Evolutionary conservation across 768 basidiomycete genomes (phyloP).

Genomic region (Boletus rufocinnamomeus): DNA sequence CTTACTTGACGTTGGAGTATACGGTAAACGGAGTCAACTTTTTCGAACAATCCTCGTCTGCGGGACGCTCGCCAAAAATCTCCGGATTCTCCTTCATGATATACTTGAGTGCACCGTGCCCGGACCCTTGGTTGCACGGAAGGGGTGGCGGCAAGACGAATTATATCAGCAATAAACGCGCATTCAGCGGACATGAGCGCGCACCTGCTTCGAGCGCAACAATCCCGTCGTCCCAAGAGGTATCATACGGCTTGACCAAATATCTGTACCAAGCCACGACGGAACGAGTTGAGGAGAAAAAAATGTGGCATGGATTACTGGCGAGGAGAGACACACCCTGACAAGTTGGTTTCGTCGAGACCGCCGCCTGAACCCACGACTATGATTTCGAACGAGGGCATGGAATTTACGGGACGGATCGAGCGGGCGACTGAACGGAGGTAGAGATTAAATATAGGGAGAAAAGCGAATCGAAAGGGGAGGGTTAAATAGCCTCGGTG

Average conservation of each 20-base stretch:
- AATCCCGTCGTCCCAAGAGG: constrained; percentile 78
- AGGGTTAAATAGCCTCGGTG: neutral
- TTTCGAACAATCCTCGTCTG: constrained; percentile 14
- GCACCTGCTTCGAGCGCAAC: constrained; percentile 86
- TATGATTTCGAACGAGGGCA: constrained; percentile 67
- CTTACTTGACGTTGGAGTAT: constrained; percentile 39
- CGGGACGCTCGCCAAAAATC: constrained; percentile 45
- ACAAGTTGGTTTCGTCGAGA: constrained; percentile 86
- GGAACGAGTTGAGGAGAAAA: constrained; percentile 13
- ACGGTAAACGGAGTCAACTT: constrained; percentile 26
- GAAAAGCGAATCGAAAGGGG: too few species aligned
- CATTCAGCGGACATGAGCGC: neutral
- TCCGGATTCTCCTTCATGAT: constrained; percentile 58
- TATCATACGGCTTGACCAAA: constrained; percentile 70
- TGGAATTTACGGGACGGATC: constrained; percentile 15
- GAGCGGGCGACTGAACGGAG: neutral
- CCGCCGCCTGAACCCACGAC: constrained; percentile 88
- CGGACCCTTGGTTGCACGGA: constrained; percentile 60
- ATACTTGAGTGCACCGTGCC: constrained; percentile 71
- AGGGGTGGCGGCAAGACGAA: neutral
- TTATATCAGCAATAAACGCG: neutral
- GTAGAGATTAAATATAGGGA: neutral
- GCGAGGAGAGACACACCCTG: constrained; percentile 55
- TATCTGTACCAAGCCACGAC: constrained; percentile 54
- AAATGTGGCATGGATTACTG: neutral